Base-by-base conservation (phyloP, 768 basidiomycete species). In the Pisolithus marmoratus region DNA sequence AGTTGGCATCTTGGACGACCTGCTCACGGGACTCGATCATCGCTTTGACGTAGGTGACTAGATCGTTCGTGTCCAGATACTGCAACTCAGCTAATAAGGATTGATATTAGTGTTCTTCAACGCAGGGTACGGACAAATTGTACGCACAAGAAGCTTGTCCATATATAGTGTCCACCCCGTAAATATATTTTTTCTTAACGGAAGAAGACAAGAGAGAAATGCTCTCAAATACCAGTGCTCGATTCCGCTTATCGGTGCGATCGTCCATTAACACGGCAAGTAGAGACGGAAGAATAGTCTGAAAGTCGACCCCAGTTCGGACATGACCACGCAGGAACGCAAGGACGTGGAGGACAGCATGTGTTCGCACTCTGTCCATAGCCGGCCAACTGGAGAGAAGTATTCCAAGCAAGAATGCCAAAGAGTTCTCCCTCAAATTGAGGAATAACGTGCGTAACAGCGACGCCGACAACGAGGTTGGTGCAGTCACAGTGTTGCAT, bases 401-500 rank as follows among this genome's bases (percentile, higher is more conserved):
- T n/a, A 87, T 62, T 0, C 88, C 85, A 0, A 86, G 80, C 11
- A 99, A 79, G 73, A 99, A 95, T 0, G 83, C 74, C 12, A 97
- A 71, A 0, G 87, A 75, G 49, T 85, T 85, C 27, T 85, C 80
- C 48, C 78, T 81, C 12, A 95, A 71, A 51, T 75, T 80, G 29
- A 77, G 68, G 62, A 97, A 91, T 3, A 94, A 69, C 0, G 74
- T 63, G 51, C 76, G 79, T 22, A 93, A 75, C 45, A 94, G 66
- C 15, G 72, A 69, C 1, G 76, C 72, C 0, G 87, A 76, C 8
- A 91, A 66, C 14, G 48, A 52, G 22, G 53, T 54, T 4, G 74
- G 64, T 1, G 75, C 70, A 11, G 76, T 63, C 7, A 76, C 65
- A 5, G 81, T 77, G 1, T 75, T 72, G 58, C 85, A 91, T 7